Percentiles rank a stretch among this genome's conserved stretches.
These are phyloP conservation scores for Vitis hybrid DNA, from an alignment of 177 flowering plant species.

Conservation along the genomic window DNA sequence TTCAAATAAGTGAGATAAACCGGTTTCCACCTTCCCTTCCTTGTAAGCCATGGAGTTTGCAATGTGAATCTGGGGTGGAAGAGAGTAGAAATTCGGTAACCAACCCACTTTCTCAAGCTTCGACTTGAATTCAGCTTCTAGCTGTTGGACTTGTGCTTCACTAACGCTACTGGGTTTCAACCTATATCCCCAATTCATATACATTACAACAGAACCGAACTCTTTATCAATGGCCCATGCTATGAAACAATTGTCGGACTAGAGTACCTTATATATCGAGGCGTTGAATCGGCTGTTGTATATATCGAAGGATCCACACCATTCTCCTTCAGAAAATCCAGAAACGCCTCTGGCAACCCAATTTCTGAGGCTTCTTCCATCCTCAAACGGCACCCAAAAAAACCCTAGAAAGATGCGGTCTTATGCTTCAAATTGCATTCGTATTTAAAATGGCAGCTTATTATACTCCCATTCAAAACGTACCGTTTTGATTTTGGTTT, in stretches of 20 bases:
- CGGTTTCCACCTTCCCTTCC: slow-evolving; percentile 63
- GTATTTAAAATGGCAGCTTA: too few relatives aligned
- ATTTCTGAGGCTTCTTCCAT: slow-evolving; percentile 32
- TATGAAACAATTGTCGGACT: background rate
- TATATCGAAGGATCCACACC: slow-evolving; percentile 79
- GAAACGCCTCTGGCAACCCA: slow-evolving; percentile 64
- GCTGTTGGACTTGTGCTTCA: slow-evolving; percentile 44
- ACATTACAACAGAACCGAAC: too few relatives aligned
- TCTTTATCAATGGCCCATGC: background rate
- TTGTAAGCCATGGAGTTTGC: slow-evolving; percentile 60
- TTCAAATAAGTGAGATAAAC: background rate
- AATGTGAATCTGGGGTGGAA: slow-evolving; percentile 65
- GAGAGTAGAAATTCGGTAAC: slow-evolving; percentile 66
- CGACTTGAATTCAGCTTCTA: slow-evolving; percentile 68
- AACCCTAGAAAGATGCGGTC: too few relatives aligned
- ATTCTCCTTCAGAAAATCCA: slow-evolving; percentile 63
- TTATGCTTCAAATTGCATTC: background rate
- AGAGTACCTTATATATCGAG: slow-evolving; percentile 78
- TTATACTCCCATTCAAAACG: too few relatives aligned
- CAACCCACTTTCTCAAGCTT: slow-evolving; percentile 60
- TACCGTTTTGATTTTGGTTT: too few relatives aligned
- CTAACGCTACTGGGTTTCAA: slow-evolving; percentile 63
- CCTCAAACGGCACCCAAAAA: background rate
- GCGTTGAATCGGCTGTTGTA: slow-evolving; percentile 43
- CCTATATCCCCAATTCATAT: slow-evolving; percentile 28